These are phyloP conservation scores for Climacium dendroides DNA, from an alignment of 225 moss, liverwort and hornwort species.

Conservation along the genomic window DNA sequence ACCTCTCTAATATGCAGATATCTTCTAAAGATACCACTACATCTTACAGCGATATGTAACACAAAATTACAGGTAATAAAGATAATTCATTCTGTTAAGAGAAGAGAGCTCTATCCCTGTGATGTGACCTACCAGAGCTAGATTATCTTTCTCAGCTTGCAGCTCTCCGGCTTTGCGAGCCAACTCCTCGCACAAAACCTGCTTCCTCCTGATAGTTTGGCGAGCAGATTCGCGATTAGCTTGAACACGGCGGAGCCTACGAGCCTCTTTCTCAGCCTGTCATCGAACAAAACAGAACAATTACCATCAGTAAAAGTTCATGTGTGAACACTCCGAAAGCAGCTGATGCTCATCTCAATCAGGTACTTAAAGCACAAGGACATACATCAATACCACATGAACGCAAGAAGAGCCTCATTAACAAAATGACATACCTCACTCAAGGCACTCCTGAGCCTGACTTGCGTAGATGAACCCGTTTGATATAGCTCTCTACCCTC, in stretches of 20 bases:
- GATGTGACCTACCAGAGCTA: slow-evolving; percentile 36
- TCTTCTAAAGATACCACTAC: not conserved
- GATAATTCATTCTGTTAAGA: not conserved
- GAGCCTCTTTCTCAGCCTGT: slow-evolving; percentile 48
- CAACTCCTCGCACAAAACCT: slow-evolving; percentile 85
- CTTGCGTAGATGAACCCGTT: slow-evolving; percentile 28
- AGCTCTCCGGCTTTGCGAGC: slow-evolving; percentile 54
- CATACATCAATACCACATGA: not conserved
- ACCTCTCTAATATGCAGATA: not conserved
- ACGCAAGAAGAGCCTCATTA: not conserved
- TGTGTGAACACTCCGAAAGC: not conserved
- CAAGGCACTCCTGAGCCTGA: slow-evolving; percentile 26
- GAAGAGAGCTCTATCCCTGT: not conserved
- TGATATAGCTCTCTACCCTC: slow-evolving; percentile 21
- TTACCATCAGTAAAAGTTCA: not conserved
- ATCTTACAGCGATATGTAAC: not conserved
- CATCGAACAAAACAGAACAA: not conserved
- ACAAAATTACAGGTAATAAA: not conserved
- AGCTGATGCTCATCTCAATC: not conserved
- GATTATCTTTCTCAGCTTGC: slow-evolving; percentile 44
- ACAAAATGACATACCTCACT: slow-evolving; percentile 23
- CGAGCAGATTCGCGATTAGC: slow-evolving; percentile 58
- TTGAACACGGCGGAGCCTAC: slow-evolving; percentile 52
- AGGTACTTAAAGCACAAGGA: not conserved
- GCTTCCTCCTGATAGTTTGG: slow-evolving; percentile 80